Evolutionary conservation across 1,139 yeast genomes (phyloP).

Genomic region (Candida mesenterica): DNA sequence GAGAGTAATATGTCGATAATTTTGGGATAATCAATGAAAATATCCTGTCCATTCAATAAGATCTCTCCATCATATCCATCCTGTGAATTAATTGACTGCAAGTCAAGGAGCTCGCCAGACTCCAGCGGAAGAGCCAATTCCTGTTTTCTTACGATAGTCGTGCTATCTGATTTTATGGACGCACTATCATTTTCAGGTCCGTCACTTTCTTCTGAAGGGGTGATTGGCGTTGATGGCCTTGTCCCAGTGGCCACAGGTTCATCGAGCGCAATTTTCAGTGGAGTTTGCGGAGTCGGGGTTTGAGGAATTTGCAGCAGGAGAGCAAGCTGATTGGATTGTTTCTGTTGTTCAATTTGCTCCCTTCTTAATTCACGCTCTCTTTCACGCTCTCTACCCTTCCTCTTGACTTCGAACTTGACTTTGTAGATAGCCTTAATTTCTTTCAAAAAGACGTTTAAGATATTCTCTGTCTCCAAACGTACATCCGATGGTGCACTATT

Average conservation of each 20-base stretch:
- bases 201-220: background rate
- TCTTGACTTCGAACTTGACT: constrained; percentile 53
- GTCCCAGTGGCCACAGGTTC: background rate
- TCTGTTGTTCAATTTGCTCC: constrained; percentile 6
- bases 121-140: constrained; percentile 4
- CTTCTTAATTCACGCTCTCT: constrained; percentile 15
- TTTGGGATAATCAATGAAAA: constrained; percentile 74
- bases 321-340: background rate
- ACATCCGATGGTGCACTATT: constrained; percentile 88
- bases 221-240: background rate
- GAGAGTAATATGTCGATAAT: constrained; percentile 78
- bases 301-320: background rate
- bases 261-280: background rate
- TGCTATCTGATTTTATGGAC: constrained; percentile 27
- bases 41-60: constrained; percentile 83
- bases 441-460: constrained; percentile 70
- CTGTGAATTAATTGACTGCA: background rate
- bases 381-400: constrained; percentile 23
- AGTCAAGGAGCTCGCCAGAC: constrained; percentile 5
- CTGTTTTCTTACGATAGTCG: constrained; percentile 22
- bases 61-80: constrained; percentile 43
- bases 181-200: constrained; percentile 15
- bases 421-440: constrained; percentile 77
- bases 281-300: background rate
- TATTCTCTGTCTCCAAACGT: constrained; percentile 77